Evolutionary conservation across 73 alveolate species (phyloP), one percentile per base, ranked within the genome.

Genomic region (Effrenium voratum): DNA sequence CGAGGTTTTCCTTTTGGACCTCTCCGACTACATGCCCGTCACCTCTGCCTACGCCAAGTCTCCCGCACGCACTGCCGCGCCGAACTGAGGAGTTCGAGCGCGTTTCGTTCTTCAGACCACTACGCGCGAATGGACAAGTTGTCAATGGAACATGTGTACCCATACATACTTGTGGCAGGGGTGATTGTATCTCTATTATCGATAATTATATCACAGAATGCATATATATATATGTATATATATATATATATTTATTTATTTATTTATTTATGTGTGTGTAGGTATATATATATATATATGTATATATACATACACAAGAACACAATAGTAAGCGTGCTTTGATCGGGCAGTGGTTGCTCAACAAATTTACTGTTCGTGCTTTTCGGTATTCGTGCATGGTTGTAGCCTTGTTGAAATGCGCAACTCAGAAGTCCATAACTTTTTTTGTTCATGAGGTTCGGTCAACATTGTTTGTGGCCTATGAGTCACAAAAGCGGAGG

Each of bases 11-110:
- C 92, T 92, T 19, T 34, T 92, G 98, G 98, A 92, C 45, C 70
- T 92, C 36, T 92, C 98, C 19, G 98, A 92, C n/a, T 92, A 92
- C 82, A 92, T 92, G 98, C 98, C 98, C 60, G 38, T 92, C 81
- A 92, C 91, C 66, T 16, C 91, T 32, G 98, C 98, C 55, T 44
- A 32, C 2, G 76, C 83, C 44, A 92, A 92, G 81, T 92, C 92
- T 2, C 98, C 98, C 8, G 98, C 55, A 34, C 98, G 98, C 38
- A 49, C 92, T 22, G 98, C 98, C 16, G 97, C 46, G 46, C 0
- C 60, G 41, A 41, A 12, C 86, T n/a, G n/a, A n/a, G n/a, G n/a
- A n/a, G n/a, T n/a, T n/a, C n/a, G n/a, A n/a, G n/a, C n/a, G n/a
- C n/a, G n/a, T n/a, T n/a, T n/a, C n/a, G n/a, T n/a, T n/a, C n/a